Evolutionary conservation across 2,329 filamentous ascomycete species (phyloP), one percentile per base, ranked within the genome.

Genomic region (Trichophyton rubrum): DNA sequence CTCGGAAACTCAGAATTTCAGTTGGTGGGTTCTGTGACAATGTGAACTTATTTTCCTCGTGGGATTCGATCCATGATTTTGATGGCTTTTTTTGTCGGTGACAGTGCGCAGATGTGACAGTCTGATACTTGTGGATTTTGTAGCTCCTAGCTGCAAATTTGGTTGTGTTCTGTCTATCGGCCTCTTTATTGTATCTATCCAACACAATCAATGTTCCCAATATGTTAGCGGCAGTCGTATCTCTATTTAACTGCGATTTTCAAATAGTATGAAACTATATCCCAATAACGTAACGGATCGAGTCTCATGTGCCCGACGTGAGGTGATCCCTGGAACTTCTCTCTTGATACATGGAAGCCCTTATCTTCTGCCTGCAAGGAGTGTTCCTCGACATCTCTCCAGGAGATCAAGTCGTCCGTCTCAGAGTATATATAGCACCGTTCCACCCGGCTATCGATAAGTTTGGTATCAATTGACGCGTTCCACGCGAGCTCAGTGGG

Each of bases 391-490:
- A 75, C 71, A 63, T 74, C 70, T 47, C 63, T 63, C 64, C 66
- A 72, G 15, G 68, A 53, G 11, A 75, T 69, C 63, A 76, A 62
- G 13, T 72, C 69, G 66, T 76, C 74, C 15, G 64, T 56, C 45
- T 74, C 71, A 2, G 73, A 75, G 59, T 75, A 76, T 0, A 76
- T 68, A 65, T 76, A 76, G 61, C 71, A 74, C 38, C 72, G 68
- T 30, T 61, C 60, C 33, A 61, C 22, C 59, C 64, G 1, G 13
- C 56, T 59, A 33, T 43, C 40, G 33, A 67, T 59, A 8, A 68
- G 27, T 1, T 56, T 60, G 13, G 56, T n/a, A 47, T 75, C 70
- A 64, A 74, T 73, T 49, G 74, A 66, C 15, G 62, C 63, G 59
- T 66, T 60, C 24, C 71, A 65, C 7, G 70, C 66, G n/a, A 64